A percentile compares a stretch with the other conserved stretches of the same genome.
phyloP scores from a whole-genome alignment of 495 filamentous ascomycete species.

The Neurospora discreta region DNA sequence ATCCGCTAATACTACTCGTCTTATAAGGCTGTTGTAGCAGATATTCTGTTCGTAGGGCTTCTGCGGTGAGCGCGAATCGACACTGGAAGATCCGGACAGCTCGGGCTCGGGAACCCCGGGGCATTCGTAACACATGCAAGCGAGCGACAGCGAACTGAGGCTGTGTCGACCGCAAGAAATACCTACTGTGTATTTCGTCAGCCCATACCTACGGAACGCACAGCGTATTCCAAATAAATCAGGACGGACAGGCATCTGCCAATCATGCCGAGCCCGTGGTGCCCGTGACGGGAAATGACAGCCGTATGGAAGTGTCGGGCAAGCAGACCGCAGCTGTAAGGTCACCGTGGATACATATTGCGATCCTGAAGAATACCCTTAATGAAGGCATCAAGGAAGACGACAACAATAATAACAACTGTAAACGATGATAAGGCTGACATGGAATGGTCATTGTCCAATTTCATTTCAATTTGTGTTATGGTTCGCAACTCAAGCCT shows the following conservation, averaged over 20 bases:
- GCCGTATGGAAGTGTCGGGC: background rate
- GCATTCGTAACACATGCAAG: background rate
- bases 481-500: background rate
- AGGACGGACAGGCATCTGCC: background rate
- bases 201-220: background rate
- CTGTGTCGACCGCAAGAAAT: background rate
- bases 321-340: background rate
- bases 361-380: too few species aligned
- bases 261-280: background rate
- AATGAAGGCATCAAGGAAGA: too few species aligned
- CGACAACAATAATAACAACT: too few species aligned
- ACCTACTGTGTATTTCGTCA: background rate
- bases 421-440: background rate
- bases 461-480: too few species aligned
- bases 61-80: background rate
- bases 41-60: background rate
- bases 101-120: background rate
- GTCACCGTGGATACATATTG: too few species aligned
- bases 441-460: background rate
- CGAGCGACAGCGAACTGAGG: background rate
- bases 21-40: background rate
- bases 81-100: background rate
- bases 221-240: background rate
- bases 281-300: background rate
- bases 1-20: background rate